Evolutionary conservation across 1,284 basidiomycete species (phyloP).

Genomic region (Boletellus sp.): DNA sequence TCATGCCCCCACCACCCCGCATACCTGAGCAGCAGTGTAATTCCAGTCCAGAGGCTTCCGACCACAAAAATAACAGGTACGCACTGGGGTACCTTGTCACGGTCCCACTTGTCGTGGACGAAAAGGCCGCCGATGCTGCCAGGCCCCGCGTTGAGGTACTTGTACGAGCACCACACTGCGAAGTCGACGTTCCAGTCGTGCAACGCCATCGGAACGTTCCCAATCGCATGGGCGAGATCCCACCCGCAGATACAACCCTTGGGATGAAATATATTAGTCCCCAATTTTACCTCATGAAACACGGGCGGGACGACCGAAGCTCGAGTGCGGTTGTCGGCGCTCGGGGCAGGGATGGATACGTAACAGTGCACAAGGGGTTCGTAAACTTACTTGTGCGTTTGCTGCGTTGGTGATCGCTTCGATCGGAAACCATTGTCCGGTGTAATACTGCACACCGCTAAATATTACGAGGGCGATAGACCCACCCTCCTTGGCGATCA

Average conservation of each 20-base stretch:
- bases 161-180: slow-evolving; percentile 97
- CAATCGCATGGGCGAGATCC: slow-evolving; percentile 94
- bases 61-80: slow-evolving; percentile 24
- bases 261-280: slow-evolving; percentile 18
- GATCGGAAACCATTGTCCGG: slow-evolving; percentile 94
- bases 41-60: slow-evolving; percentile 8
- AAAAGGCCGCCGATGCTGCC: slow-evolving; percentile 94
- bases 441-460: slow-evolving; percentile 93
- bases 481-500: slow-evolving; percentile 69
- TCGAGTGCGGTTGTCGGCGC: slow-evolving; percentile 5
- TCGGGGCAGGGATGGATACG: slow-evolving; percentile 19
- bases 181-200: slow-evolving; percentile 97
- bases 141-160: slow-evolving; percentile 95
- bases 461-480: slow-evolving; percentile 88
- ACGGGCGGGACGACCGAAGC: slow-evolving; percentile 6
- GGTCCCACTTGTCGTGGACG: slow-evolving; percentile 80
- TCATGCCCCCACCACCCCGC: slow-evolving; percentile 99
- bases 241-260: slow-evolving; percentile 92
- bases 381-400: slow-evolving; percentile 63
- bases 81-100: slow-evolving; percentile 55
- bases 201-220: slow-evolving; percentile 86
- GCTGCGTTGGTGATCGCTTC: slow-evolving; percentile 78
- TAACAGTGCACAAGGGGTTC: slow-evolving; percentile 22
- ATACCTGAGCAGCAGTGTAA: slow-evolving; percentile 47
- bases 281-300: slow-evolving; percentile 7